These are phyloP conservation scores for Apiotrichum veenhuisii DNA, from an alignment of 1,284 basidiomycete genomes.

Conservation along the genomic window DNA sequence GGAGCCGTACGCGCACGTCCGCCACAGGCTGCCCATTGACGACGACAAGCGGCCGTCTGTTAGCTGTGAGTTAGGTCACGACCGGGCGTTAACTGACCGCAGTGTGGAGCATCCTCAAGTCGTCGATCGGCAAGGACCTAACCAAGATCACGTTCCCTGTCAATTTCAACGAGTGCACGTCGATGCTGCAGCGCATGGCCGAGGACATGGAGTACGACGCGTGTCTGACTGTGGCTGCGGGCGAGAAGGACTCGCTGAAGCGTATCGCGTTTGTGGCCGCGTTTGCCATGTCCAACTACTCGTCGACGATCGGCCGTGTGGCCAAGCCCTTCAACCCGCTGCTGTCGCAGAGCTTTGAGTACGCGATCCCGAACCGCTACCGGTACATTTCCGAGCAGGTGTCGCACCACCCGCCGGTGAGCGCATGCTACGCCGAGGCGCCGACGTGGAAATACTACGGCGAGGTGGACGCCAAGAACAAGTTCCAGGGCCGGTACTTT, in stretches of 20 bases:
- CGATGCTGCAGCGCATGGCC: constrained; percentile 79
- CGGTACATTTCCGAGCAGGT: constrained; percentile 94
- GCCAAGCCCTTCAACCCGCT: constrained; percentile 84
- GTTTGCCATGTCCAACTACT: constrained; percentile 96
- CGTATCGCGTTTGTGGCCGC: constrained; percentile 91
- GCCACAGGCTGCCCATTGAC: constrained; percentile 64
- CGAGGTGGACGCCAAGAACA: constrained; percentile 75
- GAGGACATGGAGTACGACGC: constrained; percentile 96
- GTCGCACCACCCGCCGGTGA: constrained; percentile 93
- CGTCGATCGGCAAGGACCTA: constrained; percentile 93
- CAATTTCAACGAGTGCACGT: constrained; percentile 93
- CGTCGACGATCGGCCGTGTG: constrained; percentile 88
- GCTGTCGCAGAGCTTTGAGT: constrained; percentile 87
- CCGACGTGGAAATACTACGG: constrained; percentile 89
- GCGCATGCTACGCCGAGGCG: constrained; percentile 92
- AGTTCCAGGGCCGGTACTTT: constrained; percentile 93
- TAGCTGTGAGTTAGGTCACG: constrained; percentile 54
- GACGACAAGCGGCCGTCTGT: constrained; percentile 82
- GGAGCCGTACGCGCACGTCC: constrained; percentile 64
- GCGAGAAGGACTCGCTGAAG: constrained; percentile 70
- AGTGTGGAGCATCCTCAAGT: constrained; percentile 92
- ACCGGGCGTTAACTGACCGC: not conserved
- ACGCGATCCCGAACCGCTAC: constrained; percentile 84
- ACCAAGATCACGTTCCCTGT: constrained; percentile 93
- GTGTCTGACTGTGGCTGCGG: constrained; percentile 71